A percentile compares a stretch with the other conserved stretches of the same genome.
phyloP scores from a whole-genome alignment of 2,329 filamentous ascomycete genomes.

The Pseudogymnoascus sp. region DNA sequence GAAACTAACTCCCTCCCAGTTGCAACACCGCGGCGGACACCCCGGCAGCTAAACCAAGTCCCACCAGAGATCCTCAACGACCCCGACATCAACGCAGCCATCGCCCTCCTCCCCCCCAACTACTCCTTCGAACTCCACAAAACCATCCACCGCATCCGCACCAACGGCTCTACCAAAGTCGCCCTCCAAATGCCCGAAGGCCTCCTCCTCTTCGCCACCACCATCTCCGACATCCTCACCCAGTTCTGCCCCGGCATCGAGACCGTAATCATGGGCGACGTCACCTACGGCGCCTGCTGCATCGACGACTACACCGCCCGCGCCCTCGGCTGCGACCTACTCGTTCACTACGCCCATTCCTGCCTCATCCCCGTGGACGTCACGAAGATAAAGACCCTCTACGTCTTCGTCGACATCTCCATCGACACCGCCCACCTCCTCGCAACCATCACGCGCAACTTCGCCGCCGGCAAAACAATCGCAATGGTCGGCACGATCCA shows the following conservation, averaged over 20 bases:
- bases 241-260: slow-evolving; percentile 88
- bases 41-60: slow-evolving; percentile 82
- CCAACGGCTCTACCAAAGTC: slow-evolving; percentile 67
- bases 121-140: slow-evolving; percentile 99
- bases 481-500: slow-evolving; percentile 96
- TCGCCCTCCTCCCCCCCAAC: slow-evolving; percentile 81
- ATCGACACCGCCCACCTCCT: slow-evolving; percentile 86
- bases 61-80: slow-evolving; percentile 81
- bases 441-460: slow-evolving; percentile 81
- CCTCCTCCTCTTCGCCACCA: slow-evolving; percentile 88
- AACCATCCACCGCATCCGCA: slow-evolving; percentile 88
- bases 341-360: slow-evolving; percentile 95
- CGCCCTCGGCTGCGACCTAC: slow-evolving; percentile 83
- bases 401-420: slow-evolving; percentile 96
- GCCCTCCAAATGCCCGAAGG: slow-evolving; percentile 98
- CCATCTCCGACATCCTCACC: slow-evolving; percentile 90
- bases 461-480: slow-evolving; percentile 73
- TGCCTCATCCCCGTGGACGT: slow-evolving; percentile 94
- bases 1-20: not conserved
- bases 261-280: slow-evolving; percentile 97
- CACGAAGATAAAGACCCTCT: slow-evolving; percentile 92
- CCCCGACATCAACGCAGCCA: slow-evolving; percentile 75
- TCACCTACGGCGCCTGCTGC: slow-evolving; percentile 96
- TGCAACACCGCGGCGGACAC: slow-evolving; percentile 55
- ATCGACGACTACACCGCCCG: slow-evolving; percentile 97